These are phyloP conservation scores for Adenanthera pavonina DNA, from an alignment of 306 rosid genomes.

Conservation along the genomic window DNA sequence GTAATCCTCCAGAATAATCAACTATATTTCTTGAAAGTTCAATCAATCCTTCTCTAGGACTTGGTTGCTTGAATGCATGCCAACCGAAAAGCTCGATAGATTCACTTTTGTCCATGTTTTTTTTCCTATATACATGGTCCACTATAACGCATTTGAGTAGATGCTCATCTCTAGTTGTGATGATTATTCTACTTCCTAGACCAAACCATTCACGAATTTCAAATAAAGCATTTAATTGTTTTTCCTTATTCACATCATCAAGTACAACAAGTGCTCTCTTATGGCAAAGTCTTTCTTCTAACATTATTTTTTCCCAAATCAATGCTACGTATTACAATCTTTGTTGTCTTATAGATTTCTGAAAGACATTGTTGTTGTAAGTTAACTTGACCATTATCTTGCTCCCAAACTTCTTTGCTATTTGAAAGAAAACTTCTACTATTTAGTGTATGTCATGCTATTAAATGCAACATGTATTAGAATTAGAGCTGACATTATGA, in stretches of 20 bases:
- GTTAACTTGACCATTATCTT: background rate
- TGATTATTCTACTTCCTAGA: background rate
- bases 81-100: slow-evolving; percentile 10
- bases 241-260: background rate
- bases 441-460: background rate
- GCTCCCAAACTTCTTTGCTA: slow-evolving; percentile 13
- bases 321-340: background rate
- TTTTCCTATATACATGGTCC: background rate
- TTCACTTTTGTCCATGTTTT: background rate
- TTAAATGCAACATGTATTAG: background rate
- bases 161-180: slow-evolving; percentile 1
- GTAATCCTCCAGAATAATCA: slow-evolving; percentile 30
- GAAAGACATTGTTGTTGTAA: background rate
- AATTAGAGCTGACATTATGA: background rate
- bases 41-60: background rate
- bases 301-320: background rate
- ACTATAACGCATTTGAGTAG: background rate
- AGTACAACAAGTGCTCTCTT: background rate
- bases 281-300: background rate
- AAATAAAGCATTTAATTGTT: background rate
- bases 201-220: background rate
- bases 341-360: background rate
- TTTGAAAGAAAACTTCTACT: background rate
- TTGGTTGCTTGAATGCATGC: slow-evolving; percentile 6
- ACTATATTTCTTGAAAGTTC: slow-evolving; percentile 4